Percentiles rank a stretch among this genome's conserved stretches.
Conservation (phyloP, 768 basidiomycete species). For the Termitomyces sp. region DNA sequence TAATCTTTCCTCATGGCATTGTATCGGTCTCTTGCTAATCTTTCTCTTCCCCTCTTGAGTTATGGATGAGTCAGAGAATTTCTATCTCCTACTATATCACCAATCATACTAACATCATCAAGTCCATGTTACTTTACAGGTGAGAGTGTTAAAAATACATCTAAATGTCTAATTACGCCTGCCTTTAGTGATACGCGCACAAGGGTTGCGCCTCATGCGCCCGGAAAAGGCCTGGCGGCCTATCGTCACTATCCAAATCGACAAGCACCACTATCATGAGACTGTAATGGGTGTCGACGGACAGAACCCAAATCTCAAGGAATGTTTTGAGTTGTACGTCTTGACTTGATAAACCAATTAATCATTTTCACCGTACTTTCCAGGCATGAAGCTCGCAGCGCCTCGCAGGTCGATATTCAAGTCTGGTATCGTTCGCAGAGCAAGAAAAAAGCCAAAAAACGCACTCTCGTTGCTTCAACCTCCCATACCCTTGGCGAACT, state of each 20-base stretch:
- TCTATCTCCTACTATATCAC: neutral
- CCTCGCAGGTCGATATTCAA: constrained; percentile 45
- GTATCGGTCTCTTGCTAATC: too few relatives aligned
- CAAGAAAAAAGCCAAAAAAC: constrained; percentile 60
- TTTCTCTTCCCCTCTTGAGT: too few relatives aligned
- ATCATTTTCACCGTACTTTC: neutral
- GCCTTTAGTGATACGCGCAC: constrained; percentile 32
- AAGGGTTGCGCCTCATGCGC: constrained; percentile 45
- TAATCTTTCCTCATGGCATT: neutral
- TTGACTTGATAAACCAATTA: too few relatives aligned
- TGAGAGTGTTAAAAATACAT: constrained; percentile 2
- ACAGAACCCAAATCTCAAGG: constrained; percentile 63
- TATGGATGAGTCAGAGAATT: neutral
- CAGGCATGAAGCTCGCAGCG: constrained; percentile 35
- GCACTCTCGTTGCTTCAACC: constrained; percentile 48
- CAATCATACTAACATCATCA: neutral
- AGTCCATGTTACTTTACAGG: constrained; percentile 32
- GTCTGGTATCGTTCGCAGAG: constrained; percentile 54
- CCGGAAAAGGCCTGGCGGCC: constrained; percentile 66
- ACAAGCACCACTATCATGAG: constrained; percentile 49
- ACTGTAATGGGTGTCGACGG: constrained; percentile 61
- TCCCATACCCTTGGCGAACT: constrained; percentile 50
- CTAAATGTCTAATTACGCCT: neutral
- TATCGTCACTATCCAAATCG: constrained; percentile 53
- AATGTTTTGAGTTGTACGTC: constrained; percentile 50